Evolutionary conservation across 139 green algal genomes (phyloP), one percentile per base, ranked within the genome.

Genomic region (Micractinium sp.): DNA sequence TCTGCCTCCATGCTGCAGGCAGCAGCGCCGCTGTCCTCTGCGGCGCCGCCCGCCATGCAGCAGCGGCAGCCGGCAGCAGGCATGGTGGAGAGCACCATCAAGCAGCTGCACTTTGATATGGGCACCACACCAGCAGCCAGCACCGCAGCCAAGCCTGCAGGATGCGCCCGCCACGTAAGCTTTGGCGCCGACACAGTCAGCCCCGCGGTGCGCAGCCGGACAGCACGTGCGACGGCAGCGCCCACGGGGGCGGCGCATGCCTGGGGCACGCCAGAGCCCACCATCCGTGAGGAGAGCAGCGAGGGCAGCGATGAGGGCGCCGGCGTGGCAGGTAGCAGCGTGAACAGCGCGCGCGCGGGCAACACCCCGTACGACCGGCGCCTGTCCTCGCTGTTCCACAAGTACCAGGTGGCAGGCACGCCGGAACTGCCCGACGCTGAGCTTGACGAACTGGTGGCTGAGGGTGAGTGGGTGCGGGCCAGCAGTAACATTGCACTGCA

Each of bases 341-440:
- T 90, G 18, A 92, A 92, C 81, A 92, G 87, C 83, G 35, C 66
- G 3, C 38, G 79, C 19, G 90, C 90, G 15, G 90, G 90, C 2
- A 41, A 36, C 53, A 92, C 90, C 22, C 90, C 90, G 3, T 92
- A 81, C 85, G 90, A 92, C 75, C 47, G 74, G 14, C 86, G 87
- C 29, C 76, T 92, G n/a, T 91, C 90, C 2, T 84, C 78, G 13
- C 74, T 92, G 74, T 87, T 92, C 39, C 80, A 36, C 74, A 92
- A 88, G 75, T 92, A 92, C 63, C 61, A 80, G 38, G 36, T 29
- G 75, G 74, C 71, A 22, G 87, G 60, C 47, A 91, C 88, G 3
- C 88, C 88, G 18, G 87, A 90, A 23, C 81, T 90, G 81, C 31
- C 31, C 38, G 80, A 87, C 2, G 74, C 36, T 14, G 78, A 88